Evolutionary conservation across 1,284 basidiomycete species (phyloP), one percentile per base, ranked within the genome.

Genomic region (Irpex rosettiformis): DNA sequence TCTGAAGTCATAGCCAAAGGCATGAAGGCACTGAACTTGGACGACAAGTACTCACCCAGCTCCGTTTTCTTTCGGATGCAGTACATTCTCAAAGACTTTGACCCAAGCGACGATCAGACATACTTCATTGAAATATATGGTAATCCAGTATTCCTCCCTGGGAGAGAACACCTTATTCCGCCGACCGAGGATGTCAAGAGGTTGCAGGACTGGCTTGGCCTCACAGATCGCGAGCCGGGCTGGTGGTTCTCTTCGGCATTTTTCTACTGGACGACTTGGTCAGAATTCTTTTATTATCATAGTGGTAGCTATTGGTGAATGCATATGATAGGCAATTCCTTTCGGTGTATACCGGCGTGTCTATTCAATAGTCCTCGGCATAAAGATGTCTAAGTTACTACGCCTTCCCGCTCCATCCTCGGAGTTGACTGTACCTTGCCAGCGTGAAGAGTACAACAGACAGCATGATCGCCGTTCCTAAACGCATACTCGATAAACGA

Each of bases 391-490:
- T n/a, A n/a, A n/a, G n/a, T n/a, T n/a, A 37, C 33, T 37, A 37
- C 33, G 33, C 33, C 33, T 37, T 37, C 11, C 33, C 33, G 33
- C 33, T 37, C 33, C 33, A 37, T 37, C 33, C 33, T 11, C 33
- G 33, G 11, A 47, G 43, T 16, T 16, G 43, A 8, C 8, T 21
- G 22, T 47, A 24, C 21, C 43, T 47, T 11, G 43, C 13, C 13
- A 47, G 43, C 8, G 56, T 30, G 45, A 60, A 55, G 40, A 57
- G 37, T 16, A 54, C 21, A 8, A 60, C 59, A 21, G 59, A 60
- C 13, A 60, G 51, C 55, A 60, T 54, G 8, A 60, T 55, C 13
- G 33, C 33, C 21, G 59, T 53, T 5, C 59, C 59, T 60, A 37
- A 16, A 16, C n/a, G 29, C 25, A 21, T n/a, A 16, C 25, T 42